Conservation (phyloP, 441 rosid species). For the Pelargonium fulgidum region DNA sequence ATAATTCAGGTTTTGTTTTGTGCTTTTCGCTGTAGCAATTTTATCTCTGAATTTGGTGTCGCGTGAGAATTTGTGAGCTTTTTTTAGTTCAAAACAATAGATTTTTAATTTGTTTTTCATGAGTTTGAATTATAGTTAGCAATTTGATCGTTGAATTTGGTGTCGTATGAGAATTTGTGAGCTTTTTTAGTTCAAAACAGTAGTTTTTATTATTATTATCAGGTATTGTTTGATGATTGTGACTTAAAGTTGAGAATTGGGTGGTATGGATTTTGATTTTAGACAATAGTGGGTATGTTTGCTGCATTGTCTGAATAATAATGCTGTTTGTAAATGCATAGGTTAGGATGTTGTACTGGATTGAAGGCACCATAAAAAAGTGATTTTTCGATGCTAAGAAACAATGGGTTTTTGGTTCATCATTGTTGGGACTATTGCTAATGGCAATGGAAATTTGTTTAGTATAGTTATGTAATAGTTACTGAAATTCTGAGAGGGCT, state of each 20-base stretch:
- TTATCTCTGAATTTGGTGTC: constrained; percentile 9
- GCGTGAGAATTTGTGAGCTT: neutral
- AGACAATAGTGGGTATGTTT: neutral
- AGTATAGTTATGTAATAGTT: neutral
- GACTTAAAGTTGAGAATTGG: neutral
- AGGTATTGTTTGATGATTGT: too few relatives aligned
- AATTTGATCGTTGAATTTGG: constrained; percentile 9
- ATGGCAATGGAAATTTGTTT: neutral
- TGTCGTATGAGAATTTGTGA: neutral
- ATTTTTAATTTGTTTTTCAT: too few relatives aligned
- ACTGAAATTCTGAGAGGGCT: neutral
- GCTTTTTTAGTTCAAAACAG: neutral
- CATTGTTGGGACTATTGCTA: neutral
- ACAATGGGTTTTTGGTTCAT: neutral
- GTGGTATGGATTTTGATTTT: neutral
- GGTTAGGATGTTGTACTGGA: too few relatives aligned
- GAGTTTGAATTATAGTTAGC: neutral
- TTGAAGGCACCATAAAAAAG: too few relatives aligned
- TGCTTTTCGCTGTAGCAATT: too few relatives aligned
- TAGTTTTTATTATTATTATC: too few relatives aligned
- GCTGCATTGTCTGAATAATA: neutral
- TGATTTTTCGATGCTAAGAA: neutral
- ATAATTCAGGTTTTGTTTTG: too few relatives aligned
- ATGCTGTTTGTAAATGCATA: too few relatives aligned
- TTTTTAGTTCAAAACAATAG: too few relatives aligned